phyloP scores from a whole-genome alignment of 176 grass and related monocot genomes.

The Carex parvula region DNA sequence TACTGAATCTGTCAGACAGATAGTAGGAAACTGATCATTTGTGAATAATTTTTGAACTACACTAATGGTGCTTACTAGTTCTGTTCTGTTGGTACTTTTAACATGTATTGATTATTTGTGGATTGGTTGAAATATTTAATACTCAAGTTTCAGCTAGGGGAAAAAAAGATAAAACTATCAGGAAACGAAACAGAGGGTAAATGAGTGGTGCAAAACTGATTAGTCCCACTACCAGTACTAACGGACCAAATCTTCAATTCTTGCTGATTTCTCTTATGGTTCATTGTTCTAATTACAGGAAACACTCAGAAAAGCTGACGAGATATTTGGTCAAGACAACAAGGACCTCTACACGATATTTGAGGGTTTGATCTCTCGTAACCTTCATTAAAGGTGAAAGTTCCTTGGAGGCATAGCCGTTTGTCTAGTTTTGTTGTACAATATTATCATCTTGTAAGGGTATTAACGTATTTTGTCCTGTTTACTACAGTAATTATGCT shows the following conservation, averaged over 20 bases:
- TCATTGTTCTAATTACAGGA: constrained; percentile 46
- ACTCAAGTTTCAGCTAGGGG: neutral
- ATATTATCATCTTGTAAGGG: constrained; percentile 15
- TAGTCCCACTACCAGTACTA: neutral
- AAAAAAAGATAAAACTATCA: neutral
- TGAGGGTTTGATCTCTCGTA: constrained; percentile 85
- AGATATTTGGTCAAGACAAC: constrained; percentile 84
- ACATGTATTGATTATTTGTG: neutral
- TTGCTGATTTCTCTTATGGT: neutral
- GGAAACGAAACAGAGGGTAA: neutral
- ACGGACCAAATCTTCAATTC: neutral
- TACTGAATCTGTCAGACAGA: neutral
- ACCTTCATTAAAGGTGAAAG: constrained; percentile 38
- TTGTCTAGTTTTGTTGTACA: constrained; percentile 27
- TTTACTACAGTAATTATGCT: constrained; percentile 6
- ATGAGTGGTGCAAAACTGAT: neutral
- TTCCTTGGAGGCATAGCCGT: constrained; percentile 8
- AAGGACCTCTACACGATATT: constrained; percentile 86
- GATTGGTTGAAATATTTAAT: neutral
- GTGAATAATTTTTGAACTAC: neutral
- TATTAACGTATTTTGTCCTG: neutral
- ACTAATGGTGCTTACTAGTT: neutral
- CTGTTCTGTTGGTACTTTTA: neutral
- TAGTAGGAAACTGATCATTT: neutral
- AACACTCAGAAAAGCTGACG: constrained; percentile 80